Conservation (phyloP, 2,329 filamentous ascomycete genomes). For the Pyricularia grisea region DNA sequence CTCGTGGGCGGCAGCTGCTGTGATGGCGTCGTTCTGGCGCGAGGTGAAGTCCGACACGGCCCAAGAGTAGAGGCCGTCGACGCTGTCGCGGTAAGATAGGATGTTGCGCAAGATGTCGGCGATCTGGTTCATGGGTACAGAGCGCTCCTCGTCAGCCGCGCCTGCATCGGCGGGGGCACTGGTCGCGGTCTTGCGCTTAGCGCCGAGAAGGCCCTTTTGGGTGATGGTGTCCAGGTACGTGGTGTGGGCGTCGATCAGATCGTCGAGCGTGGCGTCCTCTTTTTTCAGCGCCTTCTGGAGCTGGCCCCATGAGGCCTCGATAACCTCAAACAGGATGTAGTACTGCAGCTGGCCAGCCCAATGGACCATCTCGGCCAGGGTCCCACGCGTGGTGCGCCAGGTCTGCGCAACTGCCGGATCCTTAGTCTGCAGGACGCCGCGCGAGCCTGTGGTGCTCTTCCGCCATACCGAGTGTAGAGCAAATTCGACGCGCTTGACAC, state of each 20-base stretch:
- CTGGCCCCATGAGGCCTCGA: slow-evolving; percentile 90
- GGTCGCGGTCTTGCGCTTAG: slow-evolving; percentile 36
- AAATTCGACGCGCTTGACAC: slow-evolving; percentile 96
- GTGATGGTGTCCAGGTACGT: slow-evolving; percentile 91
- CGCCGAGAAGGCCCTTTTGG: slow-evolving; percentile 86
- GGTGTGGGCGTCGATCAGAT: slow-evolving; percentile 85
- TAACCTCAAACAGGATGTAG: slow-evolving; percentile 97
- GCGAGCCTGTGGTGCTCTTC: slow-evolving; percentile 87
- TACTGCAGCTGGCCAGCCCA: slow-evolving; percentile 96
- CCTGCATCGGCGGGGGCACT: slow-evolving; percentile 25
- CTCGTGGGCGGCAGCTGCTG: slow-evolving; percentile 5
- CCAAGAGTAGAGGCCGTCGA: slow-evolving; percentile 91
- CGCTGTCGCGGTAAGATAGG: slow-evolving; percentile 85
- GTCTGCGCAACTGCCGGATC: slow-evolving; percentile 60
- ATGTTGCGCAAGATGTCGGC: slow-evolving; percentile 90
- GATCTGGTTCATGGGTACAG: slow-evolving; percentile 80
- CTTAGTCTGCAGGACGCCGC: slow-evolving; percentile 76
- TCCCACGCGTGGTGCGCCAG: slow-evolving; percentile 85
- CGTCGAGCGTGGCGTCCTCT: slow-evolving; percentile 81
- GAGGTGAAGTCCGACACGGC: slow-evolving; percentile 89
- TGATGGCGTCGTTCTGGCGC: slow-evolving; percentile 65
- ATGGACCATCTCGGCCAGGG: slow-evolving; percentile 95
- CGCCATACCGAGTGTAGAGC: slow-evolving; percentile 86
- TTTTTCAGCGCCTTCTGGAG: slow-evolving; percentile 74
- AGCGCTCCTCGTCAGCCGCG: slow-evolving; percentile 49